A percentile compares a stretch with the other conserved stretches of the same genome.
phyloP scores from a whole-genome alignment of 495 filamentous ascomycete species.

The Trichoderma orchidacearum region DNA sequence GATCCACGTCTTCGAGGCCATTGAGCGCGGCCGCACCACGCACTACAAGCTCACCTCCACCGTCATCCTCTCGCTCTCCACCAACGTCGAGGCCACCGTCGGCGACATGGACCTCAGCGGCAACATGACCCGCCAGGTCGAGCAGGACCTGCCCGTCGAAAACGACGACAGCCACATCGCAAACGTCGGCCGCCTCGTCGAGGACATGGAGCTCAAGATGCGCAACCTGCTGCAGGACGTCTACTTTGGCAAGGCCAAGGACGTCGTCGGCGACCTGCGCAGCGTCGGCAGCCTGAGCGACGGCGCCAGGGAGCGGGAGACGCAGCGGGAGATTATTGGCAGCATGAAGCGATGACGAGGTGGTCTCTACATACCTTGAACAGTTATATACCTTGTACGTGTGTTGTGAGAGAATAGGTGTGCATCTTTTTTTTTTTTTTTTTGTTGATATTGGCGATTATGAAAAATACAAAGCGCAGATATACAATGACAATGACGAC shows the following conservation, averaged over 20 bases:
- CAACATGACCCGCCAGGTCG: conserved; percentile 95
- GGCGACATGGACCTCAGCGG: conserved; percentile 89
- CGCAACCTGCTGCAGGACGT: conserved; percentile 96
- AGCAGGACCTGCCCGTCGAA: conserved; percentile 77
- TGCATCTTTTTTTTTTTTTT: background rate
- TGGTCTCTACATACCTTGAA: background rate
- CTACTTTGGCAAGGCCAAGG: conserved; percentile 98
- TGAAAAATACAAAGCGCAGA: too few relatives aligned
- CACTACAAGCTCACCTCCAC: conserved; percentile 98
- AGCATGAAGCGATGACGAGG: conserved; percentile 39
- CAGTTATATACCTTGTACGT: background rate
- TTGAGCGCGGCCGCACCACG: conserved; percentile 74
- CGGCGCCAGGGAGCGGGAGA: conserved; percentile 69
- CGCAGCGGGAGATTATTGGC: conserved; percentile 84
- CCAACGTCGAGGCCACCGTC: conserved; percentile 46
- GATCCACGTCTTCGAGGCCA: conserved; percentile 96
- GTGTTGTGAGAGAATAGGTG: background rate
- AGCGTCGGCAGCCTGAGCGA: conserved; percentile 82
- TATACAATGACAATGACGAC: too few relatives aligned
- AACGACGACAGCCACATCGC: conserved; percentile 88
- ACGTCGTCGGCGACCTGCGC: conserved; percentile 93
- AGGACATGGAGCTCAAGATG: conserved; percentile 99
- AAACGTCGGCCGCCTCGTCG: conserved; percentile 88
- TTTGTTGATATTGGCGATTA: background rate
- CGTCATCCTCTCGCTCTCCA: conserved; percentile 80